Evolutionary conservation across 805 yeast genomes (phyloP).

Genomic region (Starmerella potacharoeniae): DNA sequence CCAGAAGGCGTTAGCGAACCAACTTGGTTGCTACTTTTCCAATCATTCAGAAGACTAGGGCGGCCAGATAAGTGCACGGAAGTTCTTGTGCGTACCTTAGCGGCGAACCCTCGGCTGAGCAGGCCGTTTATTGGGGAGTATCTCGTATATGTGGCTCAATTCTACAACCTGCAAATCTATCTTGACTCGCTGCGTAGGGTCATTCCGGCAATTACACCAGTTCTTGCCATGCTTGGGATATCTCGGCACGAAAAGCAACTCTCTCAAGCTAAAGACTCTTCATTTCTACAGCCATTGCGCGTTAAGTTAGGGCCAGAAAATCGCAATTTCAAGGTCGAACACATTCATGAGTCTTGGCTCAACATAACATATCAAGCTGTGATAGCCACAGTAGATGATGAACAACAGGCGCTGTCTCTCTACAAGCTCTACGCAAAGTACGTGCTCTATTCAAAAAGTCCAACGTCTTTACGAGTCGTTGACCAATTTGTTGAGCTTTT

Average conservation of each 20-base stretch:
- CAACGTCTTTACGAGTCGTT: conserved; percentile 11
- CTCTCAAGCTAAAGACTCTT: not conserved
- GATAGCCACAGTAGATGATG: conserved; percentile 19
- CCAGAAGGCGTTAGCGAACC: conserved; percentile 21
- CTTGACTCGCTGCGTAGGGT: conserved; percentile 14
- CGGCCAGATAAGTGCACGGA: conserved; percentile 24
- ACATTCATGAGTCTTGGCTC: conserved; percentile 21
- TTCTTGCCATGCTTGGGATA: conserved; percentile 18
- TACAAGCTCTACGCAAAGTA: conserved; percentile 16
- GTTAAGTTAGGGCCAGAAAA: not conserved
- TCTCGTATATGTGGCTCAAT: conserved; percentile 20
- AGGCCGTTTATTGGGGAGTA: conserved; percentile 22
- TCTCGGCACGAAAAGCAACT: conserved; percentile 1
- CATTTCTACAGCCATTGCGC: not conserved
- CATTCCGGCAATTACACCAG: conserved; percentile 17
- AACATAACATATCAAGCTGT: conserved; percentile 23
- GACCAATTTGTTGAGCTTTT: conserved; percentile 24
- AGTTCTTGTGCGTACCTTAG: conserved; percentile 16
- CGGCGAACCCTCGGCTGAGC: conserved; percentile 14
- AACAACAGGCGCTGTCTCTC: conserved; percentile 9
- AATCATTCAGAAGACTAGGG: conserved; percentile 24
- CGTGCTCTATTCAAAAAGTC: not conserved
- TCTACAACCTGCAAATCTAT: conserved; percentile 19
- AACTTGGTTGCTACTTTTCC: conserved; percentile 22
- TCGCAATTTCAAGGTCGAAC: conserved; percentile 1